phyloP scores from a whole-genome alignment of 2,329 filamentous ascomycete species.

The Exophiala bonariae region DNA sequence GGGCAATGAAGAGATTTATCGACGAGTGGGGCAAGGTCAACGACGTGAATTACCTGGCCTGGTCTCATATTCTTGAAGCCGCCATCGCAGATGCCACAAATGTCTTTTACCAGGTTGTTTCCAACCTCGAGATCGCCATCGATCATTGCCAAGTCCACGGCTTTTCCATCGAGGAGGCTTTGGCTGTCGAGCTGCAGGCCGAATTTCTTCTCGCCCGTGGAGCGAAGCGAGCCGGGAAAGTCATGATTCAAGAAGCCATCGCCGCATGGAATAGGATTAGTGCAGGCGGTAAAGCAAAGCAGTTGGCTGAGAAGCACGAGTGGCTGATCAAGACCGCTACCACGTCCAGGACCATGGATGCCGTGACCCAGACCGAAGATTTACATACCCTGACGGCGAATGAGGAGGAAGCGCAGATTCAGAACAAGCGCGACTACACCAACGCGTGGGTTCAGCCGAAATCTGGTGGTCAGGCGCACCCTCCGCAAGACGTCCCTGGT shows the following conservation, averaged over 20 bases:
- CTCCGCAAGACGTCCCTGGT: slow-evolving; percentile 26
- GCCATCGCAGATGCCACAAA: slow-evolving; percentile 52
- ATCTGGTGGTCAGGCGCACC: slow-evolving; percentile 10
- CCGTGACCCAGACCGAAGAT: slow-evolving; percentile 56
- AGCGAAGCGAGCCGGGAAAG: slow-evolving; percentile 58
- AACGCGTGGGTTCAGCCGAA: slow-evolving; percentile 27
- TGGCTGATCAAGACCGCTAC: slow-evolving; percentile 59
- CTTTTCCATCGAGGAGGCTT: slow-evolving; percentile 60
- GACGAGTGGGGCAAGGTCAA: slow-evolving; percentile 54
- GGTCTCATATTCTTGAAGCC: slow-evolving; percentile 57
- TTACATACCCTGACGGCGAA: slow-evolving; percentile 29
- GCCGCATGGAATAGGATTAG: slow-evolving; percentile 60
- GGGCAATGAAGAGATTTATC: slow-evolving; percentile 52
- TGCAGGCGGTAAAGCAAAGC: slow-evolving; percentile 59
- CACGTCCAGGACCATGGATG: slow-evolving; percentile 53
- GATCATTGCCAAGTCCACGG: slow-evolving; percentile 61
- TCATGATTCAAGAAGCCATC: slow-evolving; percentile 58
- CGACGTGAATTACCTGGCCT: slow-evolving; percentile 61
- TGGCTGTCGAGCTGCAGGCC: slow-evolving; percentile 61
- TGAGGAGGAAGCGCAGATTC: slow-evolving; percentile 36
- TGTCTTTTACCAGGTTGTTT: slow-evolving; percentile 47
- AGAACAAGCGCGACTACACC: slow-evolving; percentile 30
- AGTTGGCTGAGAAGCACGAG: slow-evolving; percentile 59
- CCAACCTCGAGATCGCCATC: slow-evolving; percentile 56
- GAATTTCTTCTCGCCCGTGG: slow-evolving; percentile 59